Conservation (phyloP, 2,329 filamentous ascomycete species). For the Fusarium denticulatum region DNA sequence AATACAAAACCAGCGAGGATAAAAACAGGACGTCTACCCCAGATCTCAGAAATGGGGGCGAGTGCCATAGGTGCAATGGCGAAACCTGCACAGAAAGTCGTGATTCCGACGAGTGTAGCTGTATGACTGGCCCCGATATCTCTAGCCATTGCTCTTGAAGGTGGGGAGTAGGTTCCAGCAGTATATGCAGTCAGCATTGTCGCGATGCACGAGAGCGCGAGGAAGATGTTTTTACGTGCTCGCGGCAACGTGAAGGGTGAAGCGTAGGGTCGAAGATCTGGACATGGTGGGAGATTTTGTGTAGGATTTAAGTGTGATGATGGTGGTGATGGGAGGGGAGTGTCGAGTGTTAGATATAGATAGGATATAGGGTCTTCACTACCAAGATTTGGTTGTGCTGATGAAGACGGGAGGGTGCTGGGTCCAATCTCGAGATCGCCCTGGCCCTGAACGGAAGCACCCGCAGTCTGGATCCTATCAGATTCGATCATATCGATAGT, state of each 20-base stretch:
- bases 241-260: slow-evolving; percentile 80
- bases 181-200: slow-evolving; percentile 83
- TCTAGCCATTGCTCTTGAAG: slow-evolving; percentile 69
- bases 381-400: slow-evolving; percentile 5
- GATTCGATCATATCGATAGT: slow-evolving; percentile 21
- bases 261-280: slow-evolving; percentile 72
- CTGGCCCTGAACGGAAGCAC: slow-evolving; percentile 3
- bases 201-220: slow-evolving; percentile 78
- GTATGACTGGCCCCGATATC: slow-evolving; percentile 73
- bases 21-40: slow-evolving; percentile 86
- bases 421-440: slow-evolving; percentile 34
- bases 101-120: slow-evolving; percentile 80
- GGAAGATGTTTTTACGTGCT: slow-evolving; percentile 74
- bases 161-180: slow-evolving; percentile 81
- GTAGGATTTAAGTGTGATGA: slow-evolving; percentile 28
- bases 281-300: slow-evolving; percentile 62
- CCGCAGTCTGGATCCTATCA: slow-evolving; percentile 5
- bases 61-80: slow-evolving; percentile 86
- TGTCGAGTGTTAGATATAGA: slow-evolving; percentile 55
- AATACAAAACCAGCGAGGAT: slow-evolving; percentile 77
- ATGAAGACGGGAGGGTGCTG: slow-evolving; percentile 10
- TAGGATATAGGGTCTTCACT: slow-evolving; percentile 48
- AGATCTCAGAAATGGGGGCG: slow-evolving; percentile 88
- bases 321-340: slow-evolving; percentile 47
- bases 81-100: slow-evolving; percentile 84